A percentile compares a stretch with the other conserved stretches of the same genome.
phyloP scores from a whole-genome alignment of 768 basidiomycete species.

The Roridomyces roridus region DNA sequence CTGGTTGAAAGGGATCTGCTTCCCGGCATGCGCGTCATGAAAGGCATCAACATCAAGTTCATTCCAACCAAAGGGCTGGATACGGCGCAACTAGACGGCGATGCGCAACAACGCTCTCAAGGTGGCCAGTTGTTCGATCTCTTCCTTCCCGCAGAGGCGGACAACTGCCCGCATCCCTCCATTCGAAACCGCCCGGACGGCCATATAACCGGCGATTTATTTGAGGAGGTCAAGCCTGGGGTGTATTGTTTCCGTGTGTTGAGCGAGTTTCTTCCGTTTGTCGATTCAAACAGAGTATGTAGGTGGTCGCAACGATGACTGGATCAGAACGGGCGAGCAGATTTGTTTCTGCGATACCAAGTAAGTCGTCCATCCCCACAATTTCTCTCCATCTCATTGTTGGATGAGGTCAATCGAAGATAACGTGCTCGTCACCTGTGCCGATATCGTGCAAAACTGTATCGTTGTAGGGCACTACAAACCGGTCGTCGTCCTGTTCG shows the following conservation, averaged over 20 bases:
- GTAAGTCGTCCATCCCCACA: constrained; percentile 9
- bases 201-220: constrained; percentile 33
- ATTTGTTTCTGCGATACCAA: constrained; percentile 33
- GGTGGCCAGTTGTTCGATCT: no score
- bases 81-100: constrained; percentile 11
- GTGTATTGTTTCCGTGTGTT: constrained; percentile 31
- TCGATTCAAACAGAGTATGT: no score
- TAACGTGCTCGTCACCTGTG: constrained; percentile 32
- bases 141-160: no score
- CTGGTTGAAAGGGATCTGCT: not conserved
- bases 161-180: constrained; percentile 19
- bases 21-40: constrained; percentile 13
- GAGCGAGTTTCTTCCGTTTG: not conserved
- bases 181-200: constrained; percentile 28
- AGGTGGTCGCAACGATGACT: constrained; percentile 32
- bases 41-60: constrained; percentile 11
- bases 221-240: constrained; percentile 31
- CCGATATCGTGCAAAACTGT: constrained; percentile 36
- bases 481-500: constrained; percentile 33
- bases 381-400: not conserved
- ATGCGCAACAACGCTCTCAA: not conserved
- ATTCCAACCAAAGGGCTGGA: constrained; percentile 3
- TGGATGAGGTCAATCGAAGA: constrained; percentile 39
- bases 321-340: constrained; percentile 30
- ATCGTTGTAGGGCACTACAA: constrained; percentile 40